Evolutionary conservation across 2,329 filamentous ascomycete species (phyloP), one percentile per base, ranked within the genome.

Genomic region (Apiospora rasikravindrae): DNA sequence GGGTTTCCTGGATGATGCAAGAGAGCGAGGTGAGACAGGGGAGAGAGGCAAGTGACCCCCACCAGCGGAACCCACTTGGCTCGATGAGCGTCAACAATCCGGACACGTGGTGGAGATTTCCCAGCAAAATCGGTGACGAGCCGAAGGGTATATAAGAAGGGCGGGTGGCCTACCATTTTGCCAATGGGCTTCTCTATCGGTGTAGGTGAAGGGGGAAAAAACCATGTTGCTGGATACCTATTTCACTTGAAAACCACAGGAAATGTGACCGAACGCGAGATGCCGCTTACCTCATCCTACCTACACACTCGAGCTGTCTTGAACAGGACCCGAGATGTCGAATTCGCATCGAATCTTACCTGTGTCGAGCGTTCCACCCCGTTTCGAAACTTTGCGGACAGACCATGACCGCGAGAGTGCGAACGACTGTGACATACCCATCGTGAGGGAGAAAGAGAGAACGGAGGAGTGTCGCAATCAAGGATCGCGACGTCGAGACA

Each of bases 101-200:
- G 57, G 33, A 37, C 57, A 64, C 57, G 57, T 64, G 57, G 57
- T 64, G 57, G 57, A n/a, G 57, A 64, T 64, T 64, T 64, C 1
- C 57, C 57, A 64, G 57, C 57, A 64, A 64, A 64, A 37, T 24
- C 57, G 33, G 33, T 64, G 33, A 2, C 10, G 33, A 40, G 33
- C 29, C 29, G 57, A 64, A 64, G 19, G 57, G 29, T 64, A 64
- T 64, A 64, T 64, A 64, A 64, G 33, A 40, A 64, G 57, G 33
- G 57, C 16, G 37, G 29, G 22, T 24, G 57, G 57, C 57, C 57
- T 64, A 13, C 57, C 29, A 40, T 40, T 64, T 40, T 14, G 4
- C 33, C 57, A 2, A 7, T 37, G 22, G 22, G n/a, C 2, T 40
- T 14, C 57, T 40, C 29, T 40, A 33, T 33, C 53, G 53, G 53